Percentiles rank a stretch among this genome's conserved stretches.
phyloP scores from a whole-genome alignment of 2,329 filamentous ascomycete species.

The Paecilomyces sp. region DNA sequence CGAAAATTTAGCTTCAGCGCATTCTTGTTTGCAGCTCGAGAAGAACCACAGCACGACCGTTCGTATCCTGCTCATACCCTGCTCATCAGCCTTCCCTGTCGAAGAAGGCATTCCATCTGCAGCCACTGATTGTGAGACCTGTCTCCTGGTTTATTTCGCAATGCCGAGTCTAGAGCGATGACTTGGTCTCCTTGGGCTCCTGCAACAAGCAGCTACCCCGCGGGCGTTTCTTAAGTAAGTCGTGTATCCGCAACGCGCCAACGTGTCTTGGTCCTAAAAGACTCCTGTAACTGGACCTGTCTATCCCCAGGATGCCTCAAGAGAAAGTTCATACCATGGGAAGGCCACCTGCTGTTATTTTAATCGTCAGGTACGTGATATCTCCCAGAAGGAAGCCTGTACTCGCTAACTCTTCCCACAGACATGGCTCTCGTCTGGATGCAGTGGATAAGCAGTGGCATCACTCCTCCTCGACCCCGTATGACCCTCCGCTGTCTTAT shows the following conservation, averaged over 20 bases:
- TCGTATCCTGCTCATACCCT: too few species aligned
- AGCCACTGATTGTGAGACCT: neutral
- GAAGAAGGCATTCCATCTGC: neutral
- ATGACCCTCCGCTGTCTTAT: slow-evolving; percentile 92
- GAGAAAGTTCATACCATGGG: slow-evolving; percentile 16
- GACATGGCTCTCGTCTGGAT: slow-evolving; percentile 90
- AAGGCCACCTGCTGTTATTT: slow-evolving; percentile 34
- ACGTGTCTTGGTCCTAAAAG: neutral
- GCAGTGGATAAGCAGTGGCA: slow-evolving; percentile 95
- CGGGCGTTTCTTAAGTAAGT: neutral
- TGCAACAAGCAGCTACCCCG: neutral
- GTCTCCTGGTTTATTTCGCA: neutral
- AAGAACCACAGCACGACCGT: too few species aligned
- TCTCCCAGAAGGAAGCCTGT: neutral
- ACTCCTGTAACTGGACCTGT: neutral
- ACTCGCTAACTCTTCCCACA: slow-evolving; percentile 18
- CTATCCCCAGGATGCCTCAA: neutral
- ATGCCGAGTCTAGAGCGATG: neutral
- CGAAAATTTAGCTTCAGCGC: too few species aligned
- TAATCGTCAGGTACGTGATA: slow-evolving; percentile 33
- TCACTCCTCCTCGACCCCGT: slow-evolving; percentile 82
- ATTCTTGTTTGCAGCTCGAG: too few species aligned
- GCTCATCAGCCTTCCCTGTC: neutral
- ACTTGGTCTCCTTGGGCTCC: neutral
- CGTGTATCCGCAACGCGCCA: neutral